phyloP scores from a whole-genome alignment of 345 rosid genomes.

The Barbarea vulgaris region DNA sequence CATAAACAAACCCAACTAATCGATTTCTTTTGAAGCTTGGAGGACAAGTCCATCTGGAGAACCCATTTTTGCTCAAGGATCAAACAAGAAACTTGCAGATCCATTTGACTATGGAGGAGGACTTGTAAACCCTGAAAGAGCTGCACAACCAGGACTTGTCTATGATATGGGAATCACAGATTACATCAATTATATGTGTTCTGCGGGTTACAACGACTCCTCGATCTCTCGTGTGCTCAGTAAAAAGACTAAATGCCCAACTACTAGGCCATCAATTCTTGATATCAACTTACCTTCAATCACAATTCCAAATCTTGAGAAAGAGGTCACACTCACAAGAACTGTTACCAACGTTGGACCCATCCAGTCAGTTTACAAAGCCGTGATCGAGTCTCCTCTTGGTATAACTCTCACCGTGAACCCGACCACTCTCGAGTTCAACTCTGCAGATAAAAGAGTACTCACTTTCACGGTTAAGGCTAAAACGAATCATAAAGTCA shows the following conservation, averaged over 20 bases:
- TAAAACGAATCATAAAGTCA: conserved; percentile 33
- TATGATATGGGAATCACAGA: conserved; percentile 53
- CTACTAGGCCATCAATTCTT: conserved; percentile 20
- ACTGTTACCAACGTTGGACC: conserved; percentile 33
- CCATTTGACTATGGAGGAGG: conserved; percentile 76
- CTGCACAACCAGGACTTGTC: conserved; percentile 63
- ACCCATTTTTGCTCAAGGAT: conserved; percentile 56
- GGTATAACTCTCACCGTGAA: conserved; percentile 25
- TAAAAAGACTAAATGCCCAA: conserved; percentile 24
- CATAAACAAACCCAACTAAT: not conserved
- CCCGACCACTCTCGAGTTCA: conserved; percentile 24
- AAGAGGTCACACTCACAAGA: conserved; percentile 25
- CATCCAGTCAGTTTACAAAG: conserved; percentile 9
- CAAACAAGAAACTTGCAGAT: conserved; percentile 49
- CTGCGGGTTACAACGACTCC: conserved; percentile 46
- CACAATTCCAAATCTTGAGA: conserved; percentile 30
- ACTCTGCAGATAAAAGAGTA: not conserved
- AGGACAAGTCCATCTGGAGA: conserved; percentile 42
- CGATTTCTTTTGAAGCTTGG: conserved; percentile 33
- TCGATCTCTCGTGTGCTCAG: conserved; percentile 44
- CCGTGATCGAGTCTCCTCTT: conserved; percentile 27
- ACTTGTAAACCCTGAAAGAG: conserved; percentile 52
- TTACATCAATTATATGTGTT: conserved; percentile 56
- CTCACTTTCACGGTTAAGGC: conserved; percentile 28
- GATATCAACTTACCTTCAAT: conserved; percentile 52